These are phyloP conservation scores for Avena sativa DNA, from an alignment of 176 grass and related monocot species.

Conservation along the genomic window DNA sequence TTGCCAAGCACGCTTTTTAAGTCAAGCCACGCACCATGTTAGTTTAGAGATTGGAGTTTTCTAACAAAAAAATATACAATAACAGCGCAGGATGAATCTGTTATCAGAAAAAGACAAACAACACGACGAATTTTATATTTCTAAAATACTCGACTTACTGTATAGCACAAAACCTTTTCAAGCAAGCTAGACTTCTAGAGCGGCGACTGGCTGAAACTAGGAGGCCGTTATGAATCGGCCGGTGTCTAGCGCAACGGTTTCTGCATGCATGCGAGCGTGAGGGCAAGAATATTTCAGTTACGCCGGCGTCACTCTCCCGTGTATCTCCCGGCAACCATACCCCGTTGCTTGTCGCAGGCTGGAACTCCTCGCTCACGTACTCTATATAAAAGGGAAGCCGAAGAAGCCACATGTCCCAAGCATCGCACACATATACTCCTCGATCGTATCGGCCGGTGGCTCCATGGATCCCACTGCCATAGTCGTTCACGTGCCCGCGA, in stretches of 20 bases:
- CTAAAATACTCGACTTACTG: no score
- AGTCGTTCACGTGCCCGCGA: background rate
- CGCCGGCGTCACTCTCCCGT: constrained; percentile 6
- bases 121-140: no score
- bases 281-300: background rate
- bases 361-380: background rate
- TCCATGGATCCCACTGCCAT: background rate
- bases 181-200: background rate
- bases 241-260: background rate
- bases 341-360: background rate
- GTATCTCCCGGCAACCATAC: background rate
- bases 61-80: no score
- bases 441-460: background rate
- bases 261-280: background rate
- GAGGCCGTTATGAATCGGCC: background rate
- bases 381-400: background rate
- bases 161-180: background rate
- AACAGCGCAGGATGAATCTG: no score
- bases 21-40: no score
- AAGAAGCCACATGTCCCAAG: background rate
- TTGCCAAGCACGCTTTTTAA: no score
- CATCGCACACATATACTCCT: background rate
- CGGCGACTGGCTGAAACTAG: background rate
- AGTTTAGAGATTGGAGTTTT: no score
- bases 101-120: no score